phyloP scores from a whole-genome alignment of 2,329 filamentous ascomycete genomes.

The Apiospora pterosperma region DNA sequence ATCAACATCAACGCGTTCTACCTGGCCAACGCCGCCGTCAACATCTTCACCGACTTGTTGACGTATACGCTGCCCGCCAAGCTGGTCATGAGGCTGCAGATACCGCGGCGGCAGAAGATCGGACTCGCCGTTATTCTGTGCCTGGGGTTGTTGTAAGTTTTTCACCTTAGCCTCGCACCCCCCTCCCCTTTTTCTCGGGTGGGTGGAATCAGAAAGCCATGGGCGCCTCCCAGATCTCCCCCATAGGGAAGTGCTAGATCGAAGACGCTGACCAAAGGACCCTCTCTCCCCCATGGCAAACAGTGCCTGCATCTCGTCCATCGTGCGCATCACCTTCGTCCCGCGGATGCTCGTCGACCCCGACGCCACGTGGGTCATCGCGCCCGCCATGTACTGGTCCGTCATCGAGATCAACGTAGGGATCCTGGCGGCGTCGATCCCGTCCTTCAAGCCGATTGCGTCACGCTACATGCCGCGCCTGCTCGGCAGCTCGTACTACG shows the following conservation, averaged over 20 bases:
- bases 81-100: constrained; percentile 38
- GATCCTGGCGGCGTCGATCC: constrained; percentile 32
- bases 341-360: constrained; percentile 35
- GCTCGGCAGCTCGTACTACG: constrained; percentile 20
- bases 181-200: not conserved
- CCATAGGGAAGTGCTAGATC: too few species aligned
- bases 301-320: constrained; percentile 42
- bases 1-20: constrained; percentile 45
- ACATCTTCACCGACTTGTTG: constrained; percentile 42
- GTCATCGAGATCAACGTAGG: constrained; percentile 32
- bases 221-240: too few species aligned
- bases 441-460: constrained; percentile 29
- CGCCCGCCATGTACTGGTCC: constrained; percentile 39
- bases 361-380: constrained; percentile 31
- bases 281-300: not conserved
- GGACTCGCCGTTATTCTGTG: constrained; percentile 38
- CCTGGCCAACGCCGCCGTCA: constrained; percentile 41
- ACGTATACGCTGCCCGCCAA: constrained; percentile 42
- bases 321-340: constrained; percentile 43
- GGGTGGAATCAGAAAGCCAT: not conserved
- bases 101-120: constrained; percentile 41
- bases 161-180: not conserved
- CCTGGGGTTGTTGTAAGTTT: constrained; percentile 37
- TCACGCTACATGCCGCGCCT: constrained; percentile 36
- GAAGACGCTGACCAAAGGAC: not conserved